Conservation (phyloP, 805 yeast genomes). For the Metschnikowia proteae region DNA sequence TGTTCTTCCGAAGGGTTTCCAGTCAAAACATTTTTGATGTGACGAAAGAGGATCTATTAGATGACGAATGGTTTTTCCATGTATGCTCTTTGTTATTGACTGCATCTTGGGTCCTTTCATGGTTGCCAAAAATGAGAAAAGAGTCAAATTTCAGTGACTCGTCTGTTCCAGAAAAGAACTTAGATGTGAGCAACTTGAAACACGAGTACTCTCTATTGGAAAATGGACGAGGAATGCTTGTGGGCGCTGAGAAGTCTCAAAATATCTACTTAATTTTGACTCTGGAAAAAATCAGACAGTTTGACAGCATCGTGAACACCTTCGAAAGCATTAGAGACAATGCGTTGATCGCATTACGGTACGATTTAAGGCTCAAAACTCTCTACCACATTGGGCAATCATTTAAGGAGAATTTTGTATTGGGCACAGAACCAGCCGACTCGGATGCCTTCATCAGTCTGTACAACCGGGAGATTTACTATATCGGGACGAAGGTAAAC, state of each 20-base stretch:
- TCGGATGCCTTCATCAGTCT: slow-evolving; percentile 52
- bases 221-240: slow-evolving; percentile 27
- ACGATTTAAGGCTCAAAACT: slow-evolving; percentile 52
- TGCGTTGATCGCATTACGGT: slow-evolving; percentile 48
- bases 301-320: slow-evolving; percentile 31
- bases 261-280: slow-evolving; percentile 34
- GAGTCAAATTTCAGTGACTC: slow-evolving; percentile 26
- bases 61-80: slow-evolving; percentile 46
- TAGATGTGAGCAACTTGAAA: slow-evolving; percentile 31
- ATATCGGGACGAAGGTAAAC: slow-evolving; percentile 41
- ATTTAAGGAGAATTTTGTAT: slow-evolving; percentile 47
- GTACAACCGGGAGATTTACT: slow-evolving; percentile 47
- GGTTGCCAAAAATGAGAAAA: slow-evolving; percentile 57
- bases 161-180: slow-evolving; percentile 12
- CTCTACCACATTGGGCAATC: slow-evolving; percentile 51
- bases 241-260: slow-evolving; percentile 21
- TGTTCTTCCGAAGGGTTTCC: slow-evolving; percentile 22
- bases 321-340: slow-evolving; percentile 36
- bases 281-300: slow-evolving; percentile 28
- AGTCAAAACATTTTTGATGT: slow-evolving; percentile 26
- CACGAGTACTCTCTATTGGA: slow-evolving; percentile 42
- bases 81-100: slow-evolving; percentile 53
- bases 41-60: slow-evolving; percentile 51
- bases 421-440: slow-evolving; percentile 55
- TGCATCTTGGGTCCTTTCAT: slow-evolving; percentile 51